Base-by-base conservation (phyloP, 1,284 basidiomycete genomes). In the Polyporus tsugae region DNA sequence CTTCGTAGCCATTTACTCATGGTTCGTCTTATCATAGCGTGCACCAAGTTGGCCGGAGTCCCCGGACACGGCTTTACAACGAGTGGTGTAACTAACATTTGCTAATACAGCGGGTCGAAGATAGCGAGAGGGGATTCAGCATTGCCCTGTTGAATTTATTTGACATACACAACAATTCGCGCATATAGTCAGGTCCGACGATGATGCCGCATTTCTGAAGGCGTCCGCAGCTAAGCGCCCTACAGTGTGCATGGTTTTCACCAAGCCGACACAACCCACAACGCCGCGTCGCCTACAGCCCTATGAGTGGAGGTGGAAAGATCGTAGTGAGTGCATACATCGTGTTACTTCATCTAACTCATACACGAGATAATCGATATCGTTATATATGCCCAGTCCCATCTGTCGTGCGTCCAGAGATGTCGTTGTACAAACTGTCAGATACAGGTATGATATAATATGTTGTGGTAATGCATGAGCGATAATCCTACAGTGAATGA, bases 401-500 rank as follows among this genome's bases (percentile, higher is more conserved):
- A 33, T 61, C 68, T 72, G 68, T 60, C 60, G 59, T 49, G 65
- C 69, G 69, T 72, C 71, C 70, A 62, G 58, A n/a, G 59, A 55
- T 68, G 62, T 36, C 63, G 55, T 60, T 71, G 41, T 71, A 71
- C 71, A 71, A 67, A 66, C 42, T 66, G 69, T 60, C 62, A 62
- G 66, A 67, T 65, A 68, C 62, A 62, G 66, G 71, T 65, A 68
- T 68, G 67, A 69, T 65, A 68, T 68, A 66, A 69, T 65, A 66
- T 68, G 63, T 68, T 61, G 65, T 38, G 66, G 39, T 58, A 39
- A 61, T 60, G 66, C 62, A 67, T 70, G 70, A 68, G 59, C 68
- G 68, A 64, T 73, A 73, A 66, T 72, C 68, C 64, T 77, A 76
- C 74, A 75, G 65, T 75, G 76, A 69, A 70, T 77, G 73, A 38